Evolutionary conservation across 768 basidiomycete genomes (phyloP), one percentile per base, ranked within the genome.

Genomic region (Panaeolus cyanescens): DNA sequence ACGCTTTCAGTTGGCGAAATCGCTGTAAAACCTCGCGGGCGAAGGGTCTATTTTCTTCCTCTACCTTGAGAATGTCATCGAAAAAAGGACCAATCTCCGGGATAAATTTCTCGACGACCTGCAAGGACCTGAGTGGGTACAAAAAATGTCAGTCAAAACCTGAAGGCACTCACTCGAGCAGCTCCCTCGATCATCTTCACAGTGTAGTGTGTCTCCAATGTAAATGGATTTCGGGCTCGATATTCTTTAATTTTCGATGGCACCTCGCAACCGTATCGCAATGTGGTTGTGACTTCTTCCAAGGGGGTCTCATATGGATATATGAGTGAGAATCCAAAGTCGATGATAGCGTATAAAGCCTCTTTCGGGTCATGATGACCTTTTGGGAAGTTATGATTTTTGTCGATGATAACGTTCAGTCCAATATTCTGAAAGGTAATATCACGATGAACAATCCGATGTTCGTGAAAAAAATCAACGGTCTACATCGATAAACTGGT

Each of bases 401-500:
- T 13, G 13, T 17, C 39, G 20, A 60, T 20, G 3, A 55, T 56
- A n/a, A n/a, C n/a, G 33, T 68, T 68, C 28, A 63, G 59, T 3
- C 61, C 65, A 5, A 53, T 57, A 58, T 66, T 68, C 25, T 65
- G 61, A 1, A 8, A 22, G 6, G 66, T 19, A 32, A 64, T 40
- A 40, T 68, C 63, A 15, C 25, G 19, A 36, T 68, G 67, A 19
- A 55, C 61, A 55, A 68, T 64, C 6, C 58, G 58, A 25, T 63
- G 55, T 34, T 64, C 59, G 45, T 66, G 65, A 5, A 66, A 42
- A 42, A 65, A 64, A 10, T 61, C 65, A 28, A 64, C 10, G 20
- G 31, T 31, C 20, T 20, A 7, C 3, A n/a, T n/a, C n/a, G 32
- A 34, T 15, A n/a, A n/a, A n/a, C n/a, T n/a, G n/a, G n/a, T n/a